Conservation (phyloP, 2,329 filamentous ascomycete species). For the Orbilia ellipsospora region DNA sequence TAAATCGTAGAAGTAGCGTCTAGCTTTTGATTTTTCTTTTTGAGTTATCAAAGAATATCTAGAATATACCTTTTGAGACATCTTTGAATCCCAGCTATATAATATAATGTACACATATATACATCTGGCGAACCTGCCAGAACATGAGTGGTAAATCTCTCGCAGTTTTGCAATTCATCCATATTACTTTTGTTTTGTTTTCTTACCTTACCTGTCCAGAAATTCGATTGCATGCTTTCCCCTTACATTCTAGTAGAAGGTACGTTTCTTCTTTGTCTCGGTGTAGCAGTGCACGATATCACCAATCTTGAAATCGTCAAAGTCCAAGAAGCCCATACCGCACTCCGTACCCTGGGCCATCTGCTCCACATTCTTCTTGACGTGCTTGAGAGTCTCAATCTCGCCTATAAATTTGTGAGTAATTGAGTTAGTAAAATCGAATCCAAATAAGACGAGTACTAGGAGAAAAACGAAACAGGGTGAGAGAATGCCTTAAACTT, state of each 20-base stretch:
- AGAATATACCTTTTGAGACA: not conserved
- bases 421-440: constrained; percentile 53
- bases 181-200: no score
- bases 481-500: constrained; percentile 63
- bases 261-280: constrained; percentile 77
- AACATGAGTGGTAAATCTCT: no score
- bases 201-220: no score
- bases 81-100: not conserved
- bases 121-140: constrained; percentile 3
- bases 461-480: not conserved
- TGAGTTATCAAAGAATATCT: no score
- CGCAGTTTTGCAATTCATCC: no score
- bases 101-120: constrained; percentile 19
- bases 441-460: not conserved
- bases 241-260: constrained; percentile 28
- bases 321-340: constrained; percentile 84
- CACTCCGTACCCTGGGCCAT: constrained; percentile 96
- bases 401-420: constrained; percentile 68
- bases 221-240: no score
- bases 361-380: constrained; percentile 89
- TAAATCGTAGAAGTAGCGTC: no score
- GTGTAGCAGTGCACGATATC: constrained; percentile 91
- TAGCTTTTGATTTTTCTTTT: no score
- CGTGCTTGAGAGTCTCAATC: constrained; percentile 84
- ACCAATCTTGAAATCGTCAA: constrained; percentile 80